Conservation (phyloP, 306 rosid species). For the Glycine soja region DNA sequence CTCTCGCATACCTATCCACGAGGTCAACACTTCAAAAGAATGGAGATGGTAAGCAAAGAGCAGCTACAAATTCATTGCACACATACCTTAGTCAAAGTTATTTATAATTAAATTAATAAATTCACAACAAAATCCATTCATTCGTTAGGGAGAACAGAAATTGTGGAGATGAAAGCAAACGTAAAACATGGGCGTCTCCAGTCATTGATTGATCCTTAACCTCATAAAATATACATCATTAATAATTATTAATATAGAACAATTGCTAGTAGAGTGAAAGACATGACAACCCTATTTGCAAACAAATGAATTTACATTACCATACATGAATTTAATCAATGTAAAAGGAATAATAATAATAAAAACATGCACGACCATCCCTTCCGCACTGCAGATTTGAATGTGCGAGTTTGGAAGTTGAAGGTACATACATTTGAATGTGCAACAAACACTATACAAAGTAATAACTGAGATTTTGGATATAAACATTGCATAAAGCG, state of each 20-base stretch:
- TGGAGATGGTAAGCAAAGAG: slow-evolving; percentile 1
- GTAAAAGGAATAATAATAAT: neutral
- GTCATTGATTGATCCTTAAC: neutral
- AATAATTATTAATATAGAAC: neutral
- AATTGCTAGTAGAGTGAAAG: neutral
- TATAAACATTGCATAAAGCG: slow-evolving; percentile 36
- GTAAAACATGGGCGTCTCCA: no score
- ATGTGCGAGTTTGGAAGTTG: neutral
- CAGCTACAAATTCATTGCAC: neutral
- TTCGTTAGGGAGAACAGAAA: no score
- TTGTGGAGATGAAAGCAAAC: no score
- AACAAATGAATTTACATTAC: neutral
- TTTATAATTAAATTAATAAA: neutral
- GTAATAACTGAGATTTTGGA: slow-evolving; percentile 33
- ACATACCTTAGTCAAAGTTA: neutral
- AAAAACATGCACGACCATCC: slow-evolving; percentile 26
- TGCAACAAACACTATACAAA: slow-evolving; percentile 6
- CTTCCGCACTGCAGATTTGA: slow-evolving; percentile 11
- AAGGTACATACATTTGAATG: slow-evolving; percentile 33
- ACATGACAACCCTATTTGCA: neutral
- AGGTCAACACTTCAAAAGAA: slow-evolving; percentile 4
- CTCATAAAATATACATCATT: neutral
- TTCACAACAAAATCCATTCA: no score
- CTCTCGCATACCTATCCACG: neutral
- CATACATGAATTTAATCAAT: slow-evolving; percentile 16